phyloP scores from a whole-genome alignment of 148 eudicot genomes.

The Tetragonia tetragonoides region DNA sequence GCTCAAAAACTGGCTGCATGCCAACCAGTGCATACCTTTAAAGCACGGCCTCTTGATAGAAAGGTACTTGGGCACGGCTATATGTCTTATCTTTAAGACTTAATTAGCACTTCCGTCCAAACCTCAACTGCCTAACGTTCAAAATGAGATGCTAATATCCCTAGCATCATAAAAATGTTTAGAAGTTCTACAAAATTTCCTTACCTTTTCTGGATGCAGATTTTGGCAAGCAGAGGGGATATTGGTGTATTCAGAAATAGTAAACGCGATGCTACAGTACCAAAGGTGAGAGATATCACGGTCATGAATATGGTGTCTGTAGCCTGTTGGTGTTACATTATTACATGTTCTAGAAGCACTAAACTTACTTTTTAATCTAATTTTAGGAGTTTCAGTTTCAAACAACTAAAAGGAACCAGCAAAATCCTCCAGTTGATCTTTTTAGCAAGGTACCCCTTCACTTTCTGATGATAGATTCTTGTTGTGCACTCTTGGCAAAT shows the following conservation, averaged over 20 bases:
- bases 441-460: constrained; percentile 66
- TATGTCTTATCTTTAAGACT: background rate
- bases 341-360: constrained; percentile 6
- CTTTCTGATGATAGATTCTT: background rate
- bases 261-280: constrained; percentile 70
- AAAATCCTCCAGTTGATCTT: constrained; percentile 65
- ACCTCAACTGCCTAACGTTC: background rate
- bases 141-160: background rate
- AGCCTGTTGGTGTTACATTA: background rate
- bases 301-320: constrained; percentile 9
- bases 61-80: constrained; percentile 24
- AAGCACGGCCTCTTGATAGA: constrained; percentile 71
- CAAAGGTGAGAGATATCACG: constrained; percentile 47
- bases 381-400: constrained; percentile 74
- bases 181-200: background rate
- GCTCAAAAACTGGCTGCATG: constrained; percentile 36
- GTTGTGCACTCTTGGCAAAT: background rate
- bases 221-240: constrained; percentile 80
- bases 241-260: constrained; percentile 66
- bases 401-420: constrained; percentile 55
- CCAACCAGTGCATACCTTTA: constrained; percentile 47
- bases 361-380: background rate
- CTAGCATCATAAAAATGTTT: background rate
- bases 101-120: background rate
- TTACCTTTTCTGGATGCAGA: constrained; percentile 36